Evolutionary conservation across 1,284 basidiomycete genomes (phyloP), one percentile per base, ranked within the genome.

Genomic region (Entoloma clypeatum): DNA sequence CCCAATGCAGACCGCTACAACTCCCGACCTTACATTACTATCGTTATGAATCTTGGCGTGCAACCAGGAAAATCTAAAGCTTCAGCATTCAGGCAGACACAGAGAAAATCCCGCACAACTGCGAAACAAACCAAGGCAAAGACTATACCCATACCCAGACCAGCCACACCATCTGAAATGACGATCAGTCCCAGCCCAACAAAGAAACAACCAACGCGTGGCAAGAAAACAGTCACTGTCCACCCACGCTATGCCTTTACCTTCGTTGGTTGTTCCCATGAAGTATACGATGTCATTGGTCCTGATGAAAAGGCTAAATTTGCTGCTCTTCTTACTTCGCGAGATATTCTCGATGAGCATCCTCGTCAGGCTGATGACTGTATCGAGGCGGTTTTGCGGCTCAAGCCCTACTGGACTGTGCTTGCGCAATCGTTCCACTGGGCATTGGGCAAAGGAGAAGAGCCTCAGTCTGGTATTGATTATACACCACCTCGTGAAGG

Each of bases 21-120:
- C 23, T 28, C 40, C 23, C 44, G 41, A 5, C 53, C 48, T 6
- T 54, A 51, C 30, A 51, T 54, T 28, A 47, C 45, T 3, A 37
- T 52, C 14, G 40, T 43, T 8, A 53, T 53, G 51, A 47, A 55
- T n/a, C 36, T 55, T 10, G 51, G 49, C 11, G 16, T 36, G 5
- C 28, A 27, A 16, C 18, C 31, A 28, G 32, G n/a, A 18, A 22
- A 22, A 7, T n/a, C 23, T 14, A 16, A 27, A 21, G 19, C 10
- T 14, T 27, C 13, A 7, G 18, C 21, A n/a, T n/a, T n/a, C n/a
- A n/a, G n/a, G 23, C n/a, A 35, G 14, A 27, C 24, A 5, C 14
- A n/a, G 8, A 18, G 13, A 11, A 22, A 29, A 13, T n/a, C n/a
- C n/a, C n/a, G n/a, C n/a, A n/a, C n/a, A n/a, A n/a, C n/a, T n/a